Evolutionary conservation across 148 eudicot genomes (phyloP).

Genomic region (Nyssa sinensis): DNA sequence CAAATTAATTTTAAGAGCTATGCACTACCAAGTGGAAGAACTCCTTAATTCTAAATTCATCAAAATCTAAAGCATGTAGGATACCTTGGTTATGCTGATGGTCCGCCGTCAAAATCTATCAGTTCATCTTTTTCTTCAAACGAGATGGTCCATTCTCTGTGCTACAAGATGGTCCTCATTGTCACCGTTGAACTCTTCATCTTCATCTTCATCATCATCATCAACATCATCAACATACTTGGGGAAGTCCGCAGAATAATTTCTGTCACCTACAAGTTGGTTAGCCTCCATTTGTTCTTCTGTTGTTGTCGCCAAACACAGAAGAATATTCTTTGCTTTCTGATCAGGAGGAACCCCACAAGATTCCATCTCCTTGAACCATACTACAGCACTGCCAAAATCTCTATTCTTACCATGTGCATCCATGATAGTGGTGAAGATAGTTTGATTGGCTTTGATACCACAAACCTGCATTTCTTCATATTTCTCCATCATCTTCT

Average conservation of each 20-base stretch:
- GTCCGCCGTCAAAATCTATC: conserved; percentile 7
- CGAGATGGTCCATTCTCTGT: conserved; percentile 19
- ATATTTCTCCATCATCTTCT: conserved; percentile 79
- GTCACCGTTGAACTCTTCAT: conserved; percentile 22
- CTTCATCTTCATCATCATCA: conserved; percentile 26
- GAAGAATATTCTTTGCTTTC: conserved; percentile 86
- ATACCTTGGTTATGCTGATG: conserved; percentile 1
- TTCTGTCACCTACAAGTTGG: conserved; percentile 35
- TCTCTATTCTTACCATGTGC: conserved; percentile 79
- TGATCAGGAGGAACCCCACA: conserved; percentile 75
- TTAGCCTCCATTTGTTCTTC: conserved; percentile 75
- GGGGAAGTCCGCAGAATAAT: conserved; percentile 22
- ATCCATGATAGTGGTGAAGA: conserved; percentile 90
- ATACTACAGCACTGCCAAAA: conserved; percentile 72
- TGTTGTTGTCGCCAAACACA: conserved; percentile 67
- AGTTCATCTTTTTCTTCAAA: conserved; percentile 13
- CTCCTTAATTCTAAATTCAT: neutral
- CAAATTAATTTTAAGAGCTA: neutral
- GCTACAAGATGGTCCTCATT: no score
- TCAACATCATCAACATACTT: conserved; percentile 23
- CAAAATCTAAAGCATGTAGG: conserved; percentile 3
- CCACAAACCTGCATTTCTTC: conserved; percentile 63
- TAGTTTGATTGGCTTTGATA: conserved; percentile 70
- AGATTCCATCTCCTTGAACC: conserved; percentile 91
- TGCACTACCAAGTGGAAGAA: neutral